These are phyloP conservation scores for Carex myosuroides DNA, from an alignment of 176 grass and related monocot species.

Conservation along the genomic window DNA sequence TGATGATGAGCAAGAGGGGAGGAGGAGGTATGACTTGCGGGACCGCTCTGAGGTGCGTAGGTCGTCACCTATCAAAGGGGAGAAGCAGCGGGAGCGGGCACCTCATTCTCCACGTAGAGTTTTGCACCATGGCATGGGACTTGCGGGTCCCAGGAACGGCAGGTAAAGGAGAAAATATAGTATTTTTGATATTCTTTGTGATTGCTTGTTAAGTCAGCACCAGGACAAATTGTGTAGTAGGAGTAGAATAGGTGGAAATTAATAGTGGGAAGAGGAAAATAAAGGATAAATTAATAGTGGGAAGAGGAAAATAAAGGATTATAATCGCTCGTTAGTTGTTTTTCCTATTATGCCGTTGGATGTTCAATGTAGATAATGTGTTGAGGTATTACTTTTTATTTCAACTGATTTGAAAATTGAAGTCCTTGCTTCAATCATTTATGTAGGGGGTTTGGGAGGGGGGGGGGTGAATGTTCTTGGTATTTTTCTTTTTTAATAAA, in stretches of 20 bases:
- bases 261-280: not conserved
- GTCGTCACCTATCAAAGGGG: conserved; percentile 64
- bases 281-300: not conserved
- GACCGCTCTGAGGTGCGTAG: conserved; percentile 79
- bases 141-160: conserved; percentile 6
- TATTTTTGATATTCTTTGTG: not conserved
- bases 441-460: not conserved
- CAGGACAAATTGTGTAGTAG: not conserved
- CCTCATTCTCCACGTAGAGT: conserved; percentile 73
- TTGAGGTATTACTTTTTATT: not conserved
- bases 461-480: not conserved
- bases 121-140: conserved; percentile 62
- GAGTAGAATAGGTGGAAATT: not conserved
- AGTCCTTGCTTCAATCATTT: not conserved
- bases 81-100: conserved; percentile 52
- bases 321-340: not conserved
- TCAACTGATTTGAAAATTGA: not conserved
- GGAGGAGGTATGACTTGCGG: conserved; percentile 85
- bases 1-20: conserved; percentile 90
- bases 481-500: not conserved
- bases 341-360: not conserved
- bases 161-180: not conserved
- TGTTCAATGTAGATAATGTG: not conserved
- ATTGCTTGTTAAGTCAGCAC: not conserved
- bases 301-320: not conserved